Base-by-base conservation (phyloP, 176 grass and related monocot species). In the Melocanna baccifera region DNA sequence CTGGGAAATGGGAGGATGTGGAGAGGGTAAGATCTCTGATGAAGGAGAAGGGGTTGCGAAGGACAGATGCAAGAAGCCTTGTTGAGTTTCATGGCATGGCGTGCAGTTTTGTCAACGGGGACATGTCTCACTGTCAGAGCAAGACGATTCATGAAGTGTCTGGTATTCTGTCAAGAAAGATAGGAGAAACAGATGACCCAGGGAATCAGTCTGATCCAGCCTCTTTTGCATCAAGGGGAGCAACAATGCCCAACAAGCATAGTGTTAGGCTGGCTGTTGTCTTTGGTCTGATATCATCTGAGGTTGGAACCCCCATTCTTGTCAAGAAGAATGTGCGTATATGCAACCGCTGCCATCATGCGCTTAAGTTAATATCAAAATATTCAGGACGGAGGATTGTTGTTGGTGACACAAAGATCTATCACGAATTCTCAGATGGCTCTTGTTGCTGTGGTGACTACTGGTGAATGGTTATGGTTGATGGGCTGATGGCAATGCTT, bases 321-420 rank as follows among this genome's bases (percentile, higher is more conserved):
- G 89, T 98, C 48, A 95, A 93, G 91, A 95, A 98, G 91, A 98
- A 97, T 67, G 87, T 95, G 76, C 88, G 93, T 32, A 76, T 95
- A 80, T 95, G 96, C 77, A 88, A 93, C 69, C 66, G 69, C 26
- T 98, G 92, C 55, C 93, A 98, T 84, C 82, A 90, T 46, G 96
- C 91, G 6, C 48, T 98, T n/a, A 98, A 98, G 79, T 74, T 90
- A 68, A 95, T 95, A 79, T 93, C 92, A 37, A 86, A 79, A 67
- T 94, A 77, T 85, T 87, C 84, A 0, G 16, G 71, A 25, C 81
- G 91, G 67, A 85, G 89, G 79, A 98, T 98, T 81, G 71, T 98
- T 74, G 84, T 95, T 25, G 89, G 96, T 1, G 91, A 98, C 72
- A 87, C 89, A 22, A 91, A 86, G 58, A 91, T 93, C 75, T 93